These are phyloP conservation scores for Phyllosticta ampelicida DNA, from an alignment of 2,329 filamentous ascomycete genomes.

Conservation along the genomic window DNA sequence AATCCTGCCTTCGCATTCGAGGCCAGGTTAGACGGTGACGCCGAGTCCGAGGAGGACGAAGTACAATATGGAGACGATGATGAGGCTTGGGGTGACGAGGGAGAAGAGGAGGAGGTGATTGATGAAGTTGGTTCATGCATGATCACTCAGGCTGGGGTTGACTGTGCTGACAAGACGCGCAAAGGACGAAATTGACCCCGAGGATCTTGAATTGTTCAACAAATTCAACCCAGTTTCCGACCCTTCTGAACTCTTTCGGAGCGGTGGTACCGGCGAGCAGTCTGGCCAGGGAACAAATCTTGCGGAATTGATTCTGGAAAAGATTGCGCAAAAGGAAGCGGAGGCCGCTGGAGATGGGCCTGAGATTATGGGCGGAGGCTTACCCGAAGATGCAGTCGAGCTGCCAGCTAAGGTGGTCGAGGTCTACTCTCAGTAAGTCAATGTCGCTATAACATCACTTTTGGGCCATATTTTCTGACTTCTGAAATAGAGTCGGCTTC, in stretches of 20 bases:
- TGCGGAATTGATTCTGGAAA: conserved; percentile 84
- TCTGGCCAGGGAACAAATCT: conserved; percentile 56
- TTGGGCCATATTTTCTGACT: conserved; percentile 6
- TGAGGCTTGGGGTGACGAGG: conserved; percentile 62
- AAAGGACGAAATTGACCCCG: conserved; percentile 66
- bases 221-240: conserved; percentile 73
- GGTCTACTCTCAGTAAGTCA: conserved; percentile 72
- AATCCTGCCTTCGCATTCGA: conserved; percentile 71
- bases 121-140: background rate
- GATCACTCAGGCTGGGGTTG: background rate
- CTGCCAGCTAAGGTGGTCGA: conserved; percentile 86
- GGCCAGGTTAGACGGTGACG: conserved; percentile 53
- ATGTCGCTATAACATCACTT: background rate
- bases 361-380: conserved; percentile 43
- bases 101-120: conserved; percentile 51
- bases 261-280: conserved; percentile 35
- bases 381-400: conserved; percentile 70
- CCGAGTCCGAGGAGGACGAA: conserved; percentile 36
- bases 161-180: background rate
- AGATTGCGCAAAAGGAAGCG: conserved; percentile 86
- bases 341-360: conserved; percentile 4
- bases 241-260: conserved; percentile 50
- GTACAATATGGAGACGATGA: conserved; percentile 37
- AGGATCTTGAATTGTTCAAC: conserved; percentile 82
- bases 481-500: conserved; percentile 55